A percentile compares a stretch with the other conserved stretches of the same genome.
These are phyloP conservation scores for Lecanicillium sp. DNA, from an alignment of 2,329 filamentous ascomycete species.

Conservation along the genomic window DNA sequence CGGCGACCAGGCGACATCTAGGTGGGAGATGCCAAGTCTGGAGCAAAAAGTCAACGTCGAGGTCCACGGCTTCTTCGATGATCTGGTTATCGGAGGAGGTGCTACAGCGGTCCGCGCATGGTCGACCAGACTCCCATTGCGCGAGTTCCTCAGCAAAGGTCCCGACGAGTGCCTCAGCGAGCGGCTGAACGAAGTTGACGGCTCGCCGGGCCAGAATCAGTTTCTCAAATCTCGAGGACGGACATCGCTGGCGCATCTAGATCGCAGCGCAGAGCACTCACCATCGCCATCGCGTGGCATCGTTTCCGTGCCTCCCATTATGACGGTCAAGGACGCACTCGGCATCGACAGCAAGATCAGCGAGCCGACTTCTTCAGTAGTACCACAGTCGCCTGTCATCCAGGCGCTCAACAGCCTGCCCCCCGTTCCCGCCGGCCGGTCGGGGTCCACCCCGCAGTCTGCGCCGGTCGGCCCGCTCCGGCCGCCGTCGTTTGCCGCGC, in stretches of 20 bases:
- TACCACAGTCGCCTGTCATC: constrained; percentile 28
- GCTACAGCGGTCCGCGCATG: constrained; percentile 38
- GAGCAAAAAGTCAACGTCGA: constrained; percentile 51
- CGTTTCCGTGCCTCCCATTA: neutral
- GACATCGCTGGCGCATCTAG: constrained; percentile 19
- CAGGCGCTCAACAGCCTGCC: constrained; percentile 22
- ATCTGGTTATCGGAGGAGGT: constrained; percentile 31
- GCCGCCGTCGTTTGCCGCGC: constrained; percentile 21
- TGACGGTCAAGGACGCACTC: constrained; percentile 25
- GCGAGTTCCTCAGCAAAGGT: constrained; percentile 50
- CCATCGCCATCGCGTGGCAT: constrained; percentile 4
- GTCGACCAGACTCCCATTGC: constrained; percentile 43
- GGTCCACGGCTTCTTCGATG: constrained; percentile 53
- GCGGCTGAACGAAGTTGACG: constrained; percentile 38
- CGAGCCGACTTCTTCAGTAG: constrained; percentile 12
- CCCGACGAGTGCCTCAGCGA: constrained; percentile 50
- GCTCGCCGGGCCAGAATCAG: constrained; percentile 24
- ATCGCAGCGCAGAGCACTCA: constrained; percentile 5
- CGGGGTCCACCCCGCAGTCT: constrained; percentile 18
- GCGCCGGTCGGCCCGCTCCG: constrained; percentile 21
- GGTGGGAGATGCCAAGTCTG: constrained; percentile 28
- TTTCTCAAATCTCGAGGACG: constrained; percentile 26
- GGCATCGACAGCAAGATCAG: constrained; percentile 26
- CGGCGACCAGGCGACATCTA: neutral
- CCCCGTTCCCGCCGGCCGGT: neutral